Evolutionary conservation across 169 alveolate genomes (phyloP).

Genomic region (Plasmodium coatneyi): DNA sequence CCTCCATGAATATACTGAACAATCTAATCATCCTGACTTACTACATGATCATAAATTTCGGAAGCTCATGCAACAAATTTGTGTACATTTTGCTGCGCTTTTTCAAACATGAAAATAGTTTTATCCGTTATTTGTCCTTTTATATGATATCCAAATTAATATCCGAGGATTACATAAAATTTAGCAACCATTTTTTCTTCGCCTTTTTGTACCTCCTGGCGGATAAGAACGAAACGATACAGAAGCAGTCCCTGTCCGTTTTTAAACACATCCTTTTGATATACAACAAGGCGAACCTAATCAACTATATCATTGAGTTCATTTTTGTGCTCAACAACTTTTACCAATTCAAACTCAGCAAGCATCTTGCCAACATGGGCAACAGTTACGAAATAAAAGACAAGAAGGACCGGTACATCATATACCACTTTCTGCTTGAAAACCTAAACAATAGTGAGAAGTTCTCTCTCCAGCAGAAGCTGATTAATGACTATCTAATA

Average conservation of each 20-base stretch:
- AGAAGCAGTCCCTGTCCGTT: constrained; percentile 57
- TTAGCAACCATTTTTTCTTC: constrained; percentile 55
- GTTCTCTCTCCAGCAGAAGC: constrained; percentile 51
- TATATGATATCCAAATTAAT: constrained; percentile 52
- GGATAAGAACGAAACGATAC: constrained; percentile 54
- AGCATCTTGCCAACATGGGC: constrained; percentile 31
- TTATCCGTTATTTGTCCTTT: constrained; percentile 65
- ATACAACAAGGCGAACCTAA: constrained; percentile 43
- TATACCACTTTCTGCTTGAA: constrained; percentile 22
- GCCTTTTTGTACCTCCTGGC: constrained; percentile 50
- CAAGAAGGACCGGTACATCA: constrained; percentile 29
- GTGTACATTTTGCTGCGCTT: constrained; percentile 40
- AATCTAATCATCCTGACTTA: constrained; percentile 40
- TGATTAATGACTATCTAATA: constrained; percentile 59
- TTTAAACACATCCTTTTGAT: constrained; percentile 56
- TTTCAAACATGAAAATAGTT: constrained; percentile 54
- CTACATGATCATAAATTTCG: constrained; percentile 60
- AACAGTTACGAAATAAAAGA: constrained; percentile 44
- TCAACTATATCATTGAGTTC: constrained; percentile 50
- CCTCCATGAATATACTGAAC: constrained; percentile 38
- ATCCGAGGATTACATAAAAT: constrained; percentile 59
- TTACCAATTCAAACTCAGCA: constrained; percentile 26
- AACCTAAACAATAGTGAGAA: constrained; percentile 56
- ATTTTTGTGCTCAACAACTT: constrained; percentile 55
- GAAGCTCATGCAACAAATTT: constrained; percentile 68